Evolutionary conservation across 805 yeast species (phyloP), one percentile per base, ranked within the genome.

Genomic region (Saturnispora kantuleensis): DNA sequence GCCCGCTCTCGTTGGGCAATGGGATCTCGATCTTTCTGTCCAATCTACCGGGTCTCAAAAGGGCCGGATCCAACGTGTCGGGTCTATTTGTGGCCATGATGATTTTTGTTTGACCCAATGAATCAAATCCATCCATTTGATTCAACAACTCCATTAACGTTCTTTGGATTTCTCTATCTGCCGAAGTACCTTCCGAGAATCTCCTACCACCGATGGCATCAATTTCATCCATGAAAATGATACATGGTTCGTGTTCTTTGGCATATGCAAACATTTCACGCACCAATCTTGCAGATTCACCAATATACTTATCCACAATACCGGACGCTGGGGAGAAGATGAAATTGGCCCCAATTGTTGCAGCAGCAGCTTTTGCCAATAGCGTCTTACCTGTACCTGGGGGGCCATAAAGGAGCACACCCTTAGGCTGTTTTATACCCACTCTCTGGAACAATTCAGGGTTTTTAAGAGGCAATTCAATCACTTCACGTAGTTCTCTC

Each of bases 81-180:
- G 78, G 77, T 65, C 98, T 77, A 66, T 90, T 90, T 43, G 98
- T 90, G 97, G 93, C 93, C 68, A 97, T 97, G 64, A 90, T 93
- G 38, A 90, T 88, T 58, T 93, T 75, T 50, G 93, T 89, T 59
- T 90, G 93, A 67, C 93, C 93, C 53, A 90, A 71, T 61, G 90
- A 97, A 56, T 90, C 97, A 47, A 90, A 97, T 77, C 98, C 98
- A 63, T 90, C 98, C 98, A 90, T 90, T 64, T 90, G 95, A n/a
- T 97, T 93, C 55, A 90, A 75, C 54, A 90, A 78, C 71, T 93
- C 0, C 97, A 69, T 90, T 93, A 47, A 90, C 97, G 98, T 93
- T 57, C 98, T 98, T 18, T 98, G 98, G 31, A 90, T 97, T 53
- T 95, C 90, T 66, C 93, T 97, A 34, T 97, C 97, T 36, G 93